Conservation (phyloP, 1,284 basidiomycete species). For the Tylopilus sp. region DNA sequence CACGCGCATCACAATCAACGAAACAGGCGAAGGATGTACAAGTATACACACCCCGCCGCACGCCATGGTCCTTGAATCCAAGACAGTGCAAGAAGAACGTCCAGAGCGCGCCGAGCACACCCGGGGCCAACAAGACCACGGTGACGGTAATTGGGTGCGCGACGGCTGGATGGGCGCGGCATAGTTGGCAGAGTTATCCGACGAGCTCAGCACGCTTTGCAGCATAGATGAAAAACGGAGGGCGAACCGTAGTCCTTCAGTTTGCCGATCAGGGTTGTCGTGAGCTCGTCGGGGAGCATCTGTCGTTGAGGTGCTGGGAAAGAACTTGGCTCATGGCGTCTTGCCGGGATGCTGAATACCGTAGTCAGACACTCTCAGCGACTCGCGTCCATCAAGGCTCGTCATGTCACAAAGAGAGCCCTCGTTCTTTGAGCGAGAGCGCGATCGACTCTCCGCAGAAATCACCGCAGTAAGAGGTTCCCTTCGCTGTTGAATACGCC, state of each 20-base stretch:
- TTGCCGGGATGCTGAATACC: too few species aligned
- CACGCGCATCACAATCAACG: neutral
- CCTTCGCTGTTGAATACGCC: neutral
- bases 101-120: neutral
- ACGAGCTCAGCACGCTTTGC: neutral
- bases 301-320: too few species aligned
- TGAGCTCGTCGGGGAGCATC: neutral
- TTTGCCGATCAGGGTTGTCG: neutral
- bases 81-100: neutral
- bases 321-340: neutral
- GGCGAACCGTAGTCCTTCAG: neutral
- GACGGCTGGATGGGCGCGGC: neutral
- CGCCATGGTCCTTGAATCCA: neutral
- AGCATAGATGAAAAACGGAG: neutral
- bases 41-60: neutral
- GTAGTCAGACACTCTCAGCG: too few species aligned
- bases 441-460: constrained; percentile 67
- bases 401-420: constrained; percentile 44
- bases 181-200: too few species aligned
- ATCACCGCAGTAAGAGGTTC: constrained; percentile 58
- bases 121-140: neutral
- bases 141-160: neutral
- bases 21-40: neutral
- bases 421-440: constrained; percentile 74
- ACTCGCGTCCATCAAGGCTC: neutral